phyloP scores from a whole-genome alignment of 2,329 filamentous ascomycete species.

The Arthroderma uncinatum region DNA sequence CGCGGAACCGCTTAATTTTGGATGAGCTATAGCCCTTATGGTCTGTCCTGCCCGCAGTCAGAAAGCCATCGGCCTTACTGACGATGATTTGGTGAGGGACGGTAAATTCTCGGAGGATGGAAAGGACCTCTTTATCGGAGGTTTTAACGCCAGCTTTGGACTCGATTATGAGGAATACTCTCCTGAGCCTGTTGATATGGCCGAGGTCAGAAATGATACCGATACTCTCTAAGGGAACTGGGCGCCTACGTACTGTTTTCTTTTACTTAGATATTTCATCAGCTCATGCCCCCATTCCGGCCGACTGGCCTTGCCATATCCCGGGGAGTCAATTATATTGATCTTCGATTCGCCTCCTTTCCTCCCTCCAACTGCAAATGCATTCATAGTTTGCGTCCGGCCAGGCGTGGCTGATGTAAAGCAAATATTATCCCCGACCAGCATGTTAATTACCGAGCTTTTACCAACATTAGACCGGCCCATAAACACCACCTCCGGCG shows the following conservation, averaged over 20 bases:
- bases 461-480: conserved; percentile 63
- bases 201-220: neutral
- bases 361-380: conserved; percentile 49
- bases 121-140: conserved; percentile 48
- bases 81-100: conserved; percentile 55
- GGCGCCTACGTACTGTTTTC: conserved; percentile 43
- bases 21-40: conserved; percentile 14
- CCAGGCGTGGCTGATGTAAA: conserved; percentile 50
- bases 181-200: conserved; percentile 36
- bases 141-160: conserved; percentile 51
- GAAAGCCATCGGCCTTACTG: conserved; percentile 53
- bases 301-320: conserved; percentile 54
- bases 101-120: conserved; percentile 43
- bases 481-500: conserved; percentile 55
- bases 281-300: conserved; percentile 56
- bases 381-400: conserved; percentile 54
- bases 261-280: conserved; percentile 53
- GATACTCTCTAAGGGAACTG: neutral
- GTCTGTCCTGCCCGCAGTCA: conserved; percentile 23
- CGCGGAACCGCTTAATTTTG: conserved; percentile 24
- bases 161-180: conserved; percentile 56
- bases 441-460: conserved; percentile 53
- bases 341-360: conserved; percentile 37
- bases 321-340: conserved; percentile 59
- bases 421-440: conserved; percentile 44